phyloP scores from a whole-genome alignment of 148 eudicot species.

The Chenopodium berlandieri region DNA sequence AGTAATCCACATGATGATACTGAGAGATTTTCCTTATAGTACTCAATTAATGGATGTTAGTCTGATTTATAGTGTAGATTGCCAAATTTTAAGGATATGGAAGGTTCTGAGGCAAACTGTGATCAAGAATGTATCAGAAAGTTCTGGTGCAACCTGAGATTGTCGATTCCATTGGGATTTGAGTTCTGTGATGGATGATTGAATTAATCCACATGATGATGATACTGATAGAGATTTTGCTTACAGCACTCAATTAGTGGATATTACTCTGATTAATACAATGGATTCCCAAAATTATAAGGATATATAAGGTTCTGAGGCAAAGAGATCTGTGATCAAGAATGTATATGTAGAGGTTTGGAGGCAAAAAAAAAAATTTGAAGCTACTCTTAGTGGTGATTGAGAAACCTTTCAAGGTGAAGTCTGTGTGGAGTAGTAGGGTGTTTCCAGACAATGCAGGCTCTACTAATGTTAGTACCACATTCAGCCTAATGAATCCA shows the following conservation, averaged over 20 bases:
- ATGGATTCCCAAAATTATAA: conserved; percentile 3
- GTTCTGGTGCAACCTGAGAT: conserved; percentile 29
- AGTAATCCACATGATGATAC: conserved; percentile 45
- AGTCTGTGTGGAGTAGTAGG: neutral
- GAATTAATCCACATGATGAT: conserved; percentile 61
- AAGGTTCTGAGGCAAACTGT: neutral
- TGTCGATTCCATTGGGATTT: conserved; percentile 68
- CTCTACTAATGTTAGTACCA: neutral
- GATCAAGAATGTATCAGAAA: neutral
- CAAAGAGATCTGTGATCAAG: conserved; percentile 7
- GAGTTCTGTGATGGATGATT: conserved; percentile 65
- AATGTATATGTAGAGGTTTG: neutral
- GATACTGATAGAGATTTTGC: conserved; percentile 2
- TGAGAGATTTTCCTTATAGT: conserved; percentile 15
- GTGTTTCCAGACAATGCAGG: neutral
- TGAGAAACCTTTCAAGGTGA: neutral
- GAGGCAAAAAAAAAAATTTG: conserved; percentile 7
- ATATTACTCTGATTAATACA: conserved; percentile 2
- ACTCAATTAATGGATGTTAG: neutral
- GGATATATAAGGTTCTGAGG: neutral
- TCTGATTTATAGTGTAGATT: neutral
- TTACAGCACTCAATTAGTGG: conserved; percentile 18
- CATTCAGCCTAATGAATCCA: neutral
- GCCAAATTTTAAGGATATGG: conserved; percentile 4
- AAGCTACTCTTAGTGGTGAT: neutral